These are phyloP conservation scores for Meyerozyma guilliermondii DNA, from an alignment of 1,139 yeast species.

Conservation along the genomic window DNA sequence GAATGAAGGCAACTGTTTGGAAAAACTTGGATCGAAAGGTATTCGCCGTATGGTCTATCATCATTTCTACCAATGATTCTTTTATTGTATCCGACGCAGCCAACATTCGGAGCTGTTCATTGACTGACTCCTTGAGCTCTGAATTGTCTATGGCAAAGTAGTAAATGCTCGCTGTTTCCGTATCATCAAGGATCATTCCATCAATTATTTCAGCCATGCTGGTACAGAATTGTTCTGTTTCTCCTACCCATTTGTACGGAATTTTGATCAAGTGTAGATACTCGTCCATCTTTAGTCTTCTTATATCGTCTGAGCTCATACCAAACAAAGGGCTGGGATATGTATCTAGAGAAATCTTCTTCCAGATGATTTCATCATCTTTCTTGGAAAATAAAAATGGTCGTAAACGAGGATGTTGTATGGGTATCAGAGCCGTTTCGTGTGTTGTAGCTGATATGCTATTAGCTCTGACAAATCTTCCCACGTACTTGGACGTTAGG, in stretches of 20 bases:
- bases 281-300: slow-evolving; percentile 17
- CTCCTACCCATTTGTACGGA: slow-evolving; percentile 20
- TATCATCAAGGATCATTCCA: slow-evolving; percentile 23
- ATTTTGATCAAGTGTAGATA: slow-evolving; percentile 22
- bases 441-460: not conserved
- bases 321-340: slow-evolving; percentile 31
- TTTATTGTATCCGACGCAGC: slow-evolving; percentile 20
- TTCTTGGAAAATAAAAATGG: not conserved
- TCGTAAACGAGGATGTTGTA: not conserved
- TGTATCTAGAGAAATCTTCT: slow-evolving; percentile 14
- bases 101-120: slow-evolving; percentile 10
- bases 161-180: slow-evolving; percentile 19
- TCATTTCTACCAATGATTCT: slow-evolving; percentile 23
- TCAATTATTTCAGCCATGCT: slow-evolving; percentile 26
- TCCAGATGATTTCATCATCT: slow-evolving; percentile 3
- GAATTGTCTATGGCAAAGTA: slow-evolving; percentile 15
- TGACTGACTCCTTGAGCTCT: slow-evolving; percentile 11
- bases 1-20: slow-evolving; percentile 17
- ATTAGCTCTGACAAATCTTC: not conserved
- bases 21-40: slow-evolving; percentile 15
- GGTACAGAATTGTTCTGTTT: slow-evolving; percentile 26
- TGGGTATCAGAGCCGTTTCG: not conserved
- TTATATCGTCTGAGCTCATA: slow-evolving; percentile 23
- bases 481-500: not conserved
- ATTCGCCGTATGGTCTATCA: slow-evolving; percentile 18